These are phyloP conservation scores for Penicillium brevicompactum DNA, from an alignment of 2,329 filamentous ascomycete species.

Conservation along the genomic window DNA sequence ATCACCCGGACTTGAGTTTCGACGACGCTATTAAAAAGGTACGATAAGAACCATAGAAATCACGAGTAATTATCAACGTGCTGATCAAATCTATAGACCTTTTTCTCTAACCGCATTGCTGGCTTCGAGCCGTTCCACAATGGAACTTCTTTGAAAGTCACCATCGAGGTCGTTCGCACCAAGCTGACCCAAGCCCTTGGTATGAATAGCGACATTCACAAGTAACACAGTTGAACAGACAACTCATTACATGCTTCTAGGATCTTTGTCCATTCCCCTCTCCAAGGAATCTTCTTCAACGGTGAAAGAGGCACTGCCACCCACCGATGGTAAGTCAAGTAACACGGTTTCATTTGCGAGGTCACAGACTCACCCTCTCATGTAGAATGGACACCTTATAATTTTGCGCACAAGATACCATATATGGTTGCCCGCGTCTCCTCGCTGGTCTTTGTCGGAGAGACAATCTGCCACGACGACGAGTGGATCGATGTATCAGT, in stretches of 20 bases:
- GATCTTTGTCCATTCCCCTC: constrained; percentile 28
- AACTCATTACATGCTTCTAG: constrained; percentile 7
- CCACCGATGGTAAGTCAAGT: constrained; percentile 25
- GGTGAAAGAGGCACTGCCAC: constrained; percentile 26
- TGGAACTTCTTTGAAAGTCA: constrained; percentile 12
- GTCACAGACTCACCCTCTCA: constrained; percentile 10
- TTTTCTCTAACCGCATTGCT: constrained; percentile 31
- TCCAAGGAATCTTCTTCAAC: constrained; percentile 28
- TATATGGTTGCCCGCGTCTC: constrained; percentile 57
- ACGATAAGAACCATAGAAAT: background rate
- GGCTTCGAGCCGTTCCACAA: constrained; percentile 35
- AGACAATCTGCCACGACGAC: constrained; percentile 23
- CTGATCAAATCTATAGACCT: constrained; percentile 21
- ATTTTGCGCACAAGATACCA: constrained; percentile 56
- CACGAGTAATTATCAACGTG: background rate
- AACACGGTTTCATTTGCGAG: background rate
- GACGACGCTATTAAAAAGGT: constrained; percentile 27
- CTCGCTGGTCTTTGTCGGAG: constrained; percentile 38
- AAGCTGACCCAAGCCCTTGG: constrained; percentile 35
- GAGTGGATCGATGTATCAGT: constrained; percentile 32
- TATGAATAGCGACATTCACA: constrained; percentile 10
- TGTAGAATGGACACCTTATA: constrained; percentile 57
- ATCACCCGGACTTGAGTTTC: constrained; percentile 32
- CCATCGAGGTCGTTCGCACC: constrained; percentile 29
- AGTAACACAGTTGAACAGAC: too few species aligned